Percentiles rank a stretch among this genome's conserved stretches.
phyloP scores from a whole-genome alignment of 805 yeast species.

The Hanseniaspora valbyensis region DNA sequence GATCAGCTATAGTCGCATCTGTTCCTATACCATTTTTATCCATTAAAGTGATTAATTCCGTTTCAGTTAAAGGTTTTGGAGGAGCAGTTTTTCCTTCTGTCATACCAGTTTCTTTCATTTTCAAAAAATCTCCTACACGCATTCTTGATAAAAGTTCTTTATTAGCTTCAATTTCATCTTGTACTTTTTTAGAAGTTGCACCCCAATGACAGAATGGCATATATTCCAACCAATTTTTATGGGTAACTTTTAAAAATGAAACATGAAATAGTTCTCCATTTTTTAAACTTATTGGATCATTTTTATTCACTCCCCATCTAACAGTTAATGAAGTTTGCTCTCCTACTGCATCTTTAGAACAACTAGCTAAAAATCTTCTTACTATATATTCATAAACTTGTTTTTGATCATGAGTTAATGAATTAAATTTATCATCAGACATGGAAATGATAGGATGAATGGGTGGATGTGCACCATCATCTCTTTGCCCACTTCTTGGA shows the following conservation, averaged over 20 bases:
- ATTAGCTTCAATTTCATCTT: not conserved
- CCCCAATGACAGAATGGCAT: slow-evolving; percentile 66
- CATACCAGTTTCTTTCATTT: slow-evolving; percentile 47
- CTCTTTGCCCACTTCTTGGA: slow-evolving; percentile 74
- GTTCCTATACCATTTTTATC: slow-evolving; percentile 97
- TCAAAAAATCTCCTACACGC: slow-evolving; percentile 43
- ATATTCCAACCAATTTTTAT: slow-evolving; percentile 59
- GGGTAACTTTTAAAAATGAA: slow-evolving; percentile 63
- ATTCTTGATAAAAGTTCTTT: slow-evolving; percentile 26
- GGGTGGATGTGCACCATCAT: slow-evolving; percentile 97
- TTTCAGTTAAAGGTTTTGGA: slow-evolving; percentile 77
- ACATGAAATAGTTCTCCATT: slow-evolving; percentile 53
- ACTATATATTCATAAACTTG: slow-evolving; percentile 79
- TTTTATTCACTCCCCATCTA: slow-evolving; percentile 46
- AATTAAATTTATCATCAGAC: slow-evolving; percentile 18
- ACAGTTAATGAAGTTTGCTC: slow-evolving; percentile 48
- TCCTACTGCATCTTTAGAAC: slow-evolving; percentile 86
- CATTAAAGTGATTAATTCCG: slow-evolving; percentile 86
- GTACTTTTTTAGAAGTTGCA: slow-evolving; percentile 26
- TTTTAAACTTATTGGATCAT: not conserved
- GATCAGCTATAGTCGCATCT: slow-evolving; percentile 98
- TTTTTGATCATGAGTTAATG: slow-evolving; percentile 36
- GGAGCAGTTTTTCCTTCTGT: slow-evolving; percentile 68
- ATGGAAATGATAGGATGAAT: slow-evolving; percentile 64
- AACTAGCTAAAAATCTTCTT: slow-evolving; percentile 79